Base-by-base conservation (phyloP, 2,329 filamentous ascomycete genomes). In the Stagonosporopsis tanaceti region DNA sequence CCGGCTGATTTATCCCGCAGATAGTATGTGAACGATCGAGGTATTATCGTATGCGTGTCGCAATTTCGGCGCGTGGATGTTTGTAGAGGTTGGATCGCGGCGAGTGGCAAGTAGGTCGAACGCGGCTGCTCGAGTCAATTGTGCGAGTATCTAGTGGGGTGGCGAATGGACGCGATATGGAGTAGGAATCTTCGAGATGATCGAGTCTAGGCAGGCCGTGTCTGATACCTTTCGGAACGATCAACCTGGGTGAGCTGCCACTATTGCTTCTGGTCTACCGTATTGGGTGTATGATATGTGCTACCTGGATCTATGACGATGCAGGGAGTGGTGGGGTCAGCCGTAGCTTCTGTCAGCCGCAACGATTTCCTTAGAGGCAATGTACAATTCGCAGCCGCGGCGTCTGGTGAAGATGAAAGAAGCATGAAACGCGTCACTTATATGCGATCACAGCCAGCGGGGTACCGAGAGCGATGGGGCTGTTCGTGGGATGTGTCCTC, bases 281-380 rank as follows among this genome's bases (percentile, higher is more conserved):
- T 42, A 50, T 53, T 53, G 68, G 62, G 58, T 53, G 61, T 61
- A 53, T 46, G 61, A 60, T 66, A 42, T 39, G 39, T 60, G 41
- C 55, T 57, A 53, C 48, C 55, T 15, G 53, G 55, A 47, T 69
- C 66, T 59, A 71, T 73, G 72, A 74, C 69, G 72, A 73, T 68
- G 61, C 61, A 52, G 28, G 25, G 34, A 64, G 59, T 65, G 62
- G 66, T 66, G 66, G 65, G 61, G 69, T 67, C 59, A 52, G 53
- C 41, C 50, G 52, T 53, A 51, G 53, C 35, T 47, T 55, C 47
- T 58, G 47, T 35, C 37, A n/a, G 60, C 61, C 51, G 60, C 59
- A 50, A 57, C 46, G 38, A 47, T 47, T 22, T 51, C 20, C 1
- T 32, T 6, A 14, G 20, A 27, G 4, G 24, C 32, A 12, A 7